These are phyloP conservation scores for Ceratocystis destructans DNA, from an alignment of 2,329 filamentous ascomycete species.

Conservation along the genomic window DNA sequence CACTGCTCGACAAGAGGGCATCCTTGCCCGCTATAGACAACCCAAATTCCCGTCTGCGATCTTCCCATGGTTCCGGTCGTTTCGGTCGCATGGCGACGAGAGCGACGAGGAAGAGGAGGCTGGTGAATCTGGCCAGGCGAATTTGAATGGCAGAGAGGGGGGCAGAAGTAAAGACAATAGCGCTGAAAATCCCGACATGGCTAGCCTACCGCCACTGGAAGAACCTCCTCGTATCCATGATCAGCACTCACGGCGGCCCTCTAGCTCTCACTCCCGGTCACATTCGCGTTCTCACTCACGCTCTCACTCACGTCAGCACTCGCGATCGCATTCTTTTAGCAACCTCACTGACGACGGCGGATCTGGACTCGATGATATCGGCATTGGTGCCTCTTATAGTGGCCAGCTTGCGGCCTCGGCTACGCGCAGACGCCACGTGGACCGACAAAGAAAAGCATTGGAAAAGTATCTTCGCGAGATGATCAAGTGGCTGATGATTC, in stretches of 20 bases:
- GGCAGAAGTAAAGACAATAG: neutral
- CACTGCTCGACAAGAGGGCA: slow-evolving; percentile 35
- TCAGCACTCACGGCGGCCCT: neutral
- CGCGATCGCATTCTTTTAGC: slow-evolving; percentile 6
- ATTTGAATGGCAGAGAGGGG: neutral
- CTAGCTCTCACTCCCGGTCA: neutral
- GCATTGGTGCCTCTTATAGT: slow-evolving; percentile 24
- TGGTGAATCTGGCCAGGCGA: slow-evolving; percentile 19
- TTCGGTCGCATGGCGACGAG: slow-evolving; percentile 64
- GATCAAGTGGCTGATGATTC: slow-evolving; percentile 93
- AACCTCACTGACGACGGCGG: slow-evolving; percentile 33
- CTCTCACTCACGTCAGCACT: slow-evolving; percentile 4
- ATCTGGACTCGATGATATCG: slow-evolving; percentile 28
- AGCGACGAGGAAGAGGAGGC: slow-evolving; percentile 60
- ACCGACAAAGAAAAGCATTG: slow-evolving; percentile 69
- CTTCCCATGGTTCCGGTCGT: slow-evolving; percentile 75
- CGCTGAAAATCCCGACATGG: neutral
- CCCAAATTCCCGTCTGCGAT: slow-evolving; percentile 81
- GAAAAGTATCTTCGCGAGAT: slow-evolving; percentile 87
- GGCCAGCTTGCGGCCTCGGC: slow-evolving; percentile 41
- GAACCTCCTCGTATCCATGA: slow-evolving; percentile 18
- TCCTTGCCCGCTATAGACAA: slow-evolving; percentile 48
- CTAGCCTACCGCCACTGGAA: slow-evolving; percentile 24
- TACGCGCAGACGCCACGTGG: slow-evolving; percentile 50
- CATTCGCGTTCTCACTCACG: neutral